A percentile compares a stretch with the other conserved stretches of the same genome.
These are phyloP conservation scores for Lactifluus volemus DNA, from an alignment of 768 basidiomycete genomes.

Conservation along the genomic window DNA sequence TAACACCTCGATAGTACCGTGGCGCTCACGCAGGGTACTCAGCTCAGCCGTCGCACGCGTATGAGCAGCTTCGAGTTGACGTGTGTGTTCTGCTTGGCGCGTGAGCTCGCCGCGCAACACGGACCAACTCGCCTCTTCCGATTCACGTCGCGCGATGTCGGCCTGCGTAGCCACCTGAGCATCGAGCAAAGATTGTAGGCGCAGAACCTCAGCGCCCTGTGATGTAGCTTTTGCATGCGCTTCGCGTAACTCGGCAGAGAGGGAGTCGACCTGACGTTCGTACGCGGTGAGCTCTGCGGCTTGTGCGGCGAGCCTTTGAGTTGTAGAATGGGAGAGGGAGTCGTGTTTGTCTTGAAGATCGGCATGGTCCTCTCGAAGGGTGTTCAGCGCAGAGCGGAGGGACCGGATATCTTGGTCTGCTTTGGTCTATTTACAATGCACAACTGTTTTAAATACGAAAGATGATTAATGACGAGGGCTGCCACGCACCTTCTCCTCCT, in stretches of 20 bases:
- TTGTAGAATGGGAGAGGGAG: slow-evolving; percentile 36
- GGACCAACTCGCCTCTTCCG: slow-evolving; percentile 48
- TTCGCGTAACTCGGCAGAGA: slow-evolving; percentile 42
- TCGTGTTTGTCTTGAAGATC: slow-evolving; percentile 54
- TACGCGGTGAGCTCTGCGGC: slow-evolving; percentile 43
- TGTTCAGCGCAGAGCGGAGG: slow-evolving; percentile 39
- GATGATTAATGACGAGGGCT: background rate
- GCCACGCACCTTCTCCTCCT: slow-evolving; percentile 51
- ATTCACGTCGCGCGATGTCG: slow-evolving; percentile 23
- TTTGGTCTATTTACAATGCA: slow-evolving; percentile 31
- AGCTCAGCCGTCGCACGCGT: slow-evolving; percentile 47
- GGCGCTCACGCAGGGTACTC: slow-evolving; percentile 40
- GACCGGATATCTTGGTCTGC: slow-evolving; percentile 43
- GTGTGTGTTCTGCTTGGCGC: slow-evolving; percentile 53
- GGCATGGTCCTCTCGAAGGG: slow-evolving; percentile 47
- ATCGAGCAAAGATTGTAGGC: slow-evolving; percentile 42
- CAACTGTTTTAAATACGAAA: background rate
- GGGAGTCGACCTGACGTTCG: slow-evolving; percentile 34
- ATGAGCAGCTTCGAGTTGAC: slow-evolving; percentile 52
- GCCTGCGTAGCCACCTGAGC: slow-evolving; percentile 33
- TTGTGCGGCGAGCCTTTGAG: slow-evolving; percentile 43
- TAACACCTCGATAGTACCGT: slow-evolving; percentile 59
- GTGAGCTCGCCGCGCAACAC: slow-evolving; percentile 62
- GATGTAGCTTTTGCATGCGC: slow-evolving; percentile 35
- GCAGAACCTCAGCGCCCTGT: slow-evolving; percentile 32